phyloP scores from a whole-genome alignment of 495 filamentous ascomycete genomes.

The Geoglossum glabrum region DNA sequence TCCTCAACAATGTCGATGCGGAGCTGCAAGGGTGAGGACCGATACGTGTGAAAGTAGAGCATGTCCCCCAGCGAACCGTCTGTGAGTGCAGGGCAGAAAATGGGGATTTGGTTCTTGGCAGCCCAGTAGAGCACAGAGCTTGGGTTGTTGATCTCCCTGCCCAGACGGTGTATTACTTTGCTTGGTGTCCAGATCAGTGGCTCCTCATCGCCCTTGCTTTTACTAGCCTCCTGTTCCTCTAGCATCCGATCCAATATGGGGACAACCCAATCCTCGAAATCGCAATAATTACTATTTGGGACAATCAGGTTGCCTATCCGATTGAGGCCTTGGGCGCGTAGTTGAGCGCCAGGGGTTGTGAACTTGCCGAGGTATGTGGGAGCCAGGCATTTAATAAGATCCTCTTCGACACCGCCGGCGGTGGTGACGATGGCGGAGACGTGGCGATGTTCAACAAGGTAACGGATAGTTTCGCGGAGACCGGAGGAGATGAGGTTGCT shows the following conservation, averaged over 20 bases:
- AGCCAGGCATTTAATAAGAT: slow-evolving; percentile 91
- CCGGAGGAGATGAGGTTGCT: slow-evolving; percentile 94
- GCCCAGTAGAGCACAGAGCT: slow-evolving; percentile 87
- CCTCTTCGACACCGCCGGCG: slow-evolving; percentile 92
- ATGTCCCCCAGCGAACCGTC: slow-evolving; percentile 92
- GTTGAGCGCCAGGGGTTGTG: slow-evolving; percentile 44
- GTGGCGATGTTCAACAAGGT: slow-evolving; percentile 76
- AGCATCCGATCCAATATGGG: slow-evolving; percentile 84
- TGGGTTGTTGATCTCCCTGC: slow-evolving; percentile 81
- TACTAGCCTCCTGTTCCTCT: slow-evolving; percentile 62
- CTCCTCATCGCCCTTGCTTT: slow-evolving; percentile 36
- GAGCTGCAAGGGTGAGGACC: slow-evolving; percentile 54
- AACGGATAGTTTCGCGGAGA: slow-evolving; percentile 74
- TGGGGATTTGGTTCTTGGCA: slow-evolving; percentile 76
- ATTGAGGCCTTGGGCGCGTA: slow-evolving; percentile 72
- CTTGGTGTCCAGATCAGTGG: slow-evolving; percentile 78
- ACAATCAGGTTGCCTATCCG: slow-evolving; percentile 93
- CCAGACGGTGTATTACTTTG: slow-evolving; percentile 67
- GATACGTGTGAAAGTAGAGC: slow-evolving; percentile 93
- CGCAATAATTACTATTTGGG: slow-evolving; percentile 89
- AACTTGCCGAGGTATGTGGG: slow-evolving; percentile 86
- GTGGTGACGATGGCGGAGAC: slow-evolving; percentile 86
- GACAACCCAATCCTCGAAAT: slow-evolving; percentile 92
- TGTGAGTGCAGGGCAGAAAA: slow-evolving; percentile 91
- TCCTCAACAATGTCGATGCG: slow-evolving; percentile 78